Evolutionary conservation across 2,329 filamentous ascomycete species (phyloP), one percentile per base, ranked within the genome.

Genomic region (Amphichorda felina): DNA sequence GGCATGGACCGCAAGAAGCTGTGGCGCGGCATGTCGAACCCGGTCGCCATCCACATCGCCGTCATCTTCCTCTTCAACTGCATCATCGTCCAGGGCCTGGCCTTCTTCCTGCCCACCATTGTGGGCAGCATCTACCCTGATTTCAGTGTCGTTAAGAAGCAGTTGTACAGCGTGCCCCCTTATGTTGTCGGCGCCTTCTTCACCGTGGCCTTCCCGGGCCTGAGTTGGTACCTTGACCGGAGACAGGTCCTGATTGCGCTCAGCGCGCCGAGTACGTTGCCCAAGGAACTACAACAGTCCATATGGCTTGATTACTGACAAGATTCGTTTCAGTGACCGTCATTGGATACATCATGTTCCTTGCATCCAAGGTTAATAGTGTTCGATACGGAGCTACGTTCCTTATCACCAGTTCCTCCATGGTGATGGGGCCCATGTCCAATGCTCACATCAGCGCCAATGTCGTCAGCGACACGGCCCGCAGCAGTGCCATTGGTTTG

Each of bases 341-440:
- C 66, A 50, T 68, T 4, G 80, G 80, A 0, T 84, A 82, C 53
- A 72, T 73, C 50, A 76, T 84, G 66, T 84, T 83, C 56, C 60
- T 84, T 1, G 76, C 72, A 4, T 70, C 63, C 11, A 54, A 53
- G 3, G 50, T 69, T 34, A 41, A 63, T 0, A 56, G 60, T 19
- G 70, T 75, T 2, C 70, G 78, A n/a, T 86, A 85, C 49, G 79
- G 69, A 1, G 81, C 79, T 0, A 80, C 77, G 0, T 86, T 85
- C 55, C 53, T 85, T 38, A 75, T 83, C 37, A 71, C 78, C 2
- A 63, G 63, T 6, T 78, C 76, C 0, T 70, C 73, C 4, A 83
- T 82, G 46, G 55, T 70, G 3, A 69, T 75, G 31, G 79, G 78
- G 0, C 66, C 79, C 0, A 64, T 85, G 10, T 72, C 69, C 44